Evolutionary conservation across 441 rosid genomes (phyloP).

Genomic region (Eutrema salsugineum): DNA sequence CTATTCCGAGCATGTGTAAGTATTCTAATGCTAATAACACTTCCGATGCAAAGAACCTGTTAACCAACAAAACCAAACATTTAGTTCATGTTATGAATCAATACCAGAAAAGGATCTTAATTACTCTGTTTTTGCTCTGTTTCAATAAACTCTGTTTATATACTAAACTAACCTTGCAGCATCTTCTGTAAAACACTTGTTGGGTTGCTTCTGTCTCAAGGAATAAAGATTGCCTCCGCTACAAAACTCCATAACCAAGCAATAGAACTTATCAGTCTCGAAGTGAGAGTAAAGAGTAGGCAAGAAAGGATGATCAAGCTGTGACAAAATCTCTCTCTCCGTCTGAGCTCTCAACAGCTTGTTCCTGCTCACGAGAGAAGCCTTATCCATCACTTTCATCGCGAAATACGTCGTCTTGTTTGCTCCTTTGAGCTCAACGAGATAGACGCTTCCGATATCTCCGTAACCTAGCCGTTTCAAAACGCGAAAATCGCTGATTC

Average conservation of each 20-base stretch:
- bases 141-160: neutral
- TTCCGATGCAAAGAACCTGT: conserved; percentile 25
- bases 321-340: conserved; percentile 74
- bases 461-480: conserved; percentile 75
- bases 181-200: conserved; percentile 62
- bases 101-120: neutral
- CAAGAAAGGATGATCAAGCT: conserved; percentile 79
- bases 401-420: conserved; percentile 43
- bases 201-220: conserved; percentile 68
- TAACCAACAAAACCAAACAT: neutral
- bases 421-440: conserved; percentile 66
- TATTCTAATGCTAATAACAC: conserved; percentile 22
- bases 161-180: conserved; percentile 41
- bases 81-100: neutral
- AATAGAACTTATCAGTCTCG: conserved; percentile 71
- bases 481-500: conserved; percentile 59
- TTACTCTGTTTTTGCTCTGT: neutral
- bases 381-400: conserved; percentile 84
- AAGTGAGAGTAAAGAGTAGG: conserved; percentile 76
- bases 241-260: conserved; percentile 85
- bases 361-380: conserved; percentile 76
- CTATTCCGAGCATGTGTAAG: conserved; percentile 27
- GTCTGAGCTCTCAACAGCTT: conserved; percentile 72
- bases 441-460: conserved; percentile 76
- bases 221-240: conserved; percentile 89